Percentiles rank a stretch among this genome's conserved stretches.
phyloP scores from a whole-genome alignment of 768 basidiomycete genomes.

The Lanmaoa rubissima region DNA sequence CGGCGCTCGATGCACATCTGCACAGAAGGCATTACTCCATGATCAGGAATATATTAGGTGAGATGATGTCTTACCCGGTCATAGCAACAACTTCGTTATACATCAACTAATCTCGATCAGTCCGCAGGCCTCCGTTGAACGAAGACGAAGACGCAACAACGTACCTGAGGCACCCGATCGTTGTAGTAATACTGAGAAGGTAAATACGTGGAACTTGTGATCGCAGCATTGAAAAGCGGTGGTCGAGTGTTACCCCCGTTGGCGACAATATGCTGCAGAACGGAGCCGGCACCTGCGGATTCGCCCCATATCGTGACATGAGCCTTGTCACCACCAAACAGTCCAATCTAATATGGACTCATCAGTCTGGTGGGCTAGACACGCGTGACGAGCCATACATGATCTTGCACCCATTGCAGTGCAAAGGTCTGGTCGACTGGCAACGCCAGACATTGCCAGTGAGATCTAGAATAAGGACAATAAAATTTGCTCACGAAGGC shows the following conservation, averaged over 20 bases:
- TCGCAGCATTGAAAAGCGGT: conserved; percentile 32
- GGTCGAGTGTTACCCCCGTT: conserved; percentile 34
- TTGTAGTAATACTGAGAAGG: conserved; percentile 37
- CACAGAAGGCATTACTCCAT: neutral
- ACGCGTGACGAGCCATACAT: conserved; percentile 18
- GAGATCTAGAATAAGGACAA: neutral
- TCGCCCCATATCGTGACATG: conserved; percentile 39
- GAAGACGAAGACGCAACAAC: neutral
- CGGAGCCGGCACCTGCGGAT: conserved; percentile 35
- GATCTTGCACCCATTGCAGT: conserved; percentile 36
- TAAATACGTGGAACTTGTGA: conserved; percentile 32
- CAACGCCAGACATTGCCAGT: neutral
- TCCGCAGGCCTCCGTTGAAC: neutral
- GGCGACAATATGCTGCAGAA: conserved; percentile 35
- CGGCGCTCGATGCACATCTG: conserved; percentile 34
- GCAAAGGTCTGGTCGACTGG: conserved; percentile 38
- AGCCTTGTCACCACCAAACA: conserved; percentile 33
- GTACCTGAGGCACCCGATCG: conserved; percentile 29
- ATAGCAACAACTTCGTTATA: conserved; percentile 13
- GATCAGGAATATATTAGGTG: conserved; percentile 2
- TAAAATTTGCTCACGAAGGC: conserved; percentile 26
- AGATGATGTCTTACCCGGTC: conserved; percentile 12
- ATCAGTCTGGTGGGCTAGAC: neutral
- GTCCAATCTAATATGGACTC: conserved; percentile 23
- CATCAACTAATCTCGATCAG: conserved; percentile 10